These are phyloP conservation scores for Hanseniaspora hatyaiensis DNA, from an alignment of 805 yeast genomes.

Conservation along the genomic window DNA sequence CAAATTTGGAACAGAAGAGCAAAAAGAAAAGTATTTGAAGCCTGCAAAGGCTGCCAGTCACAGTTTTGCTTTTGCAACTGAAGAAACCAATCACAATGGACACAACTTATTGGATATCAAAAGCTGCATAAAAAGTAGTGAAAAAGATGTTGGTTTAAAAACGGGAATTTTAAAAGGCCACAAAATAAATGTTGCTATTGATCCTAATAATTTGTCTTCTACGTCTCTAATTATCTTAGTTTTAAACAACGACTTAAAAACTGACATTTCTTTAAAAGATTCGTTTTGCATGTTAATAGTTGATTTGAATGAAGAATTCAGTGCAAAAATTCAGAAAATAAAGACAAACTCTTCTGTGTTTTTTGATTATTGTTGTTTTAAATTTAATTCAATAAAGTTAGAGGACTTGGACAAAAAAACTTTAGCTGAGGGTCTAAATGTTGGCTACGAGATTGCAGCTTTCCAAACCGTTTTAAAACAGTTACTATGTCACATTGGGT, in stretches of 20 bases:
- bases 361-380: not conserved
- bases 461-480: not conserved
- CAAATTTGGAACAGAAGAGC: slow-evolving; percentile 33
- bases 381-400: slow-evolving; percentile 5
- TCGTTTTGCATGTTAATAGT: not conserved
- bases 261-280: not conserved
- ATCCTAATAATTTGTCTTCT: not conserved
- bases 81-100: slow-evolving; percentile 39
- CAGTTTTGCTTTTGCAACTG: slow-evolving; percentile 60
- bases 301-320: not conserved
- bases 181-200: slow-evolving; percentile 29
- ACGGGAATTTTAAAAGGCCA: slow-evolving; percentile 47
- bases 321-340: slow-evolving; percentile 2
- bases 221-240: not conserved
- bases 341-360: not conserved
- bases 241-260: slow-evolving; percentile 1
- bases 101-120: slow-evolving; percentile 51
- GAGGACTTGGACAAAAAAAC: too few species aligned
- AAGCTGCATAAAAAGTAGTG: slow-evolving; percentile 35
- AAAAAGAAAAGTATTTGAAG: slow-evolving; percentile 35
- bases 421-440: not conserved
- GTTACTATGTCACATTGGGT: not conserved
- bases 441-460: not conserved
- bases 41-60: too few species aligned
- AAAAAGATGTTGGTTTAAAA: slow-evolving; percentile 25